Percentiles rank a stretch among this genome's conserved stretches.
Conservation (phyloP, 176 grass and related monocot genomes). For the Cocos nucifera region DNA sequence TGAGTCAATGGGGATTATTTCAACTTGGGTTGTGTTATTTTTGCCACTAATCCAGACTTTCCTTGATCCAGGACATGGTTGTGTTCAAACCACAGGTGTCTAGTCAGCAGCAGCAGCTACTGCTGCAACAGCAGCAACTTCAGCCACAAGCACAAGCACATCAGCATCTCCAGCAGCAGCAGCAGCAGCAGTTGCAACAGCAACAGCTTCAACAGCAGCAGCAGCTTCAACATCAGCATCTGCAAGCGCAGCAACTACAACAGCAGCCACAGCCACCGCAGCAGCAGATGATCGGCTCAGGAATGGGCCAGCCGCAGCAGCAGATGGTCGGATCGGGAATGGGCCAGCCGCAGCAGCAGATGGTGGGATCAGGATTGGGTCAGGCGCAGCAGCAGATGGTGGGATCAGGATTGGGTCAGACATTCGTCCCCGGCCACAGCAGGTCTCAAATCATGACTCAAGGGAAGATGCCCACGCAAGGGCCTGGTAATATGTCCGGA, state of each 20-base stretch:
- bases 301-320: background rate
- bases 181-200: constrained; percentile 36
- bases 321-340: constrained; percentile 64
- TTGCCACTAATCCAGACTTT: constrained; percentile 3
- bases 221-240: constrained; percentile 36
- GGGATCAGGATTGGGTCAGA: constrained; percentile 48
- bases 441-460: constrained; percentile 68
- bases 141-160: constrained; percentile 30
- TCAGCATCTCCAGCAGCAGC: constrained; percentile 22
- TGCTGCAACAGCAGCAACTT: constrained; percentile 34
- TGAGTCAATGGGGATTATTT: background rate
- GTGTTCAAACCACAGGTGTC: constrained; percentile 98
- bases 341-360: constrained; percentile 21
- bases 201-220: constrained; percentile 49
- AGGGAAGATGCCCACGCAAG: constrained; percentile 43
- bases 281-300: background rate
- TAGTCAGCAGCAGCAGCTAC: constrained; percentile 48
- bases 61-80: constrained; percentile 65
- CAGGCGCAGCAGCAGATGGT: constrained; percentile 40
- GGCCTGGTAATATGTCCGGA: constrained; percentile 46
- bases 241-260: constrained; percentile 1
- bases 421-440: constrained; percentile 52
- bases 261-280: constrained; percentile 14
- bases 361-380: constrained; percentile 47
- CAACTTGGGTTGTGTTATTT: too few species aligned